phyloP scores from a whole-genome alignment of 179 eudicot species.

The Spergularia azorica region DNA sequence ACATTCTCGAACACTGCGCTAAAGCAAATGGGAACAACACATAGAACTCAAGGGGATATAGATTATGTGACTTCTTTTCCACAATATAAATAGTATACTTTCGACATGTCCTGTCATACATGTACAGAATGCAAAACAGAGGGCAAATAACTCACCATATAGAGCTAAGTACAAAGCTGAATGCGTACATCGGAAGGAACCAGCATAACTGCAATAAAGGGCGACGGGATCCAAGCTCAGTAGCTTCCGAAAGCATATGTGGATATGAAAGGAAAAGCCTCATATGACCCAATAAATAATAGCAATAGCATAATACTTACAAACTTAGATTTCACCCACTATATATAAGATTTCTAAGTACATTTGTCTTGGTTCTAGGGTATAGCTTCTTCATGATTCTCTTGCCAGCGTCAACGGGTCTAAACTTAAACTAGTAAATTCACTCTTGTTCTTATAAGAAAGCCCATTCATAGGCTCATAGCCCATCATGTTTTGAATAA shows the following conservation, averaged over 20 bases:
- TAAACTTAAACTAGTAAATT: no score
- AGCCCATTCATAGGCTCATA: neutral
- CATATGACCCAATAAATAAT: neutral
- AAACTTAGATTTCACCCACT: no score
- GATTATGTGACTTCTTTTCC: neutral
- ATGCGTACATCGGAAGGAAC: slow-evolving; percentile 86
- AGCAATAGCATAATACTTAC: neutral
- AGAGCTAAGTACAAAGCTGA: slow-evolving; percentile 84
- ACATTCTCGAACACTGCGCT: no score
- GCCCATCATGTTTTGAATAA: no score
- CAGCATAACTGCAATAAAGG: slow-evolving; percentile 64
- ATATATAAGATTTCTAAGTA: no score
- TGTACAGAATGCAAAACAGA: slow-evolving; percentile 20
- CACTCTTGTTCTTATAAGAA: neutral
- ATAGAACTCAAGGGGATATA: neutral
- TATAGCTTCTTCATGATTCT: no score
- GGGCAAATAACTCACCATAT: slow-evolving; percentile 60
- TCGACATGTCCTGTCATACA: neutral
- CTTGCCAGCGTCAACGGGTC: no score
- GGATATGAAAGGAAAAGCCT: neutral
- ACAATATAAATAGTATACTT: neutral
- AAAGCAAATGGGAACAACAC: no score
- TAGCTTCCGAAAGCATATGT: neutral
- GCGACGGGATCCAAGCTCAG: slow-evolving; percentile 19
- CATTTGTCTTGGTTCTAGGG: no score